phyloP scores from a whole-genome alignment of 2,329 filamentous ascomycete species.

The Ophiostoma himal-ulmi region DNA sequence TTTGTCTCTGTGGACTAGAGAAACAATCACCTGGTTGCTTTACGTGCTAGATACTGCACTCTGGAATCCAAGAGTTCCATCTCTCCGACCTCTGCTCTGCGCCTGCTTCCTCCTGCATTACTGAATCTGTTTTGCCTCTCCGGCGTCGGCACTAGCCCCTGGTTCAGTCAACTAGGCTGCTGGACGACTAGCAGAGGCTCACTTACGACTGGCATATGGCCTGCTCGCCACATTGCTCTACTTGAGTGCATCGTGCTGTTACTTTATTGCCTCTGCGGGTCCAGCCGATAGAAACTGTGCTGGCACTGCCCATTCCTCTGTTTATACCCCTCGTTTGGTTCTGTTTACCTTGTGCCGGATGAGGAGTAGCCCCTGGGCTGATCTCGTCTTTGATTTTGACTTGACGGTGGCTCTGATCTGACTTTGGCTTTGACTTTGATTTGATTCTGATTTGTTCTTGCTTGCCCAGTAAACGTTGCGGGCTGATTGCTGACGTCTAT shows the following conservation, averaged over 20 bases:
- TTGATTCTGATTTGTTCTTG: no score
- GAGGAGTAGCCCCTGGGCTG: not conserved
- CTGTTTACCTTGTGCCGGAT: not conserved
- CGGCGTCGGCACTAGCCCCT: not conserved
- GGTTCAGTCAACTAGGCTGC: no score
- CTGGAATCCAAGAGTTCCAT: not conserved
- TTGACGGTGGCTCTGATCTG: no score
- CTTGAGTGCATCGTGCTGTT: not conserved
- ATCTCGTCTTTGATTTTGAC: not conserved
- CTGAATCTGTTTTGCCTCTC: not conserved
- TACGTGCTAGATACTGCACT: not conserved
- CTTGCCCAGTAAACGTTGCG: no score
- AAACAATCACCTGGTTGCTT: not conserved
- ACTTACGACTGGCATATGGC: not conserved
- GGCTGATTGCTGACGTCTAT: no score
- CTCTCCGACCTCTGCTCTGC: not conserved
- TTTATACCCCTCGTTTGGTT: not conserved
- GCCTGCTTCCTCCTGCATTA: not conserved
- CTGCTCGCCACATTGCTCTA: not conserved
- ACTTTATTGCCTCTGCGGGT: not conserved
- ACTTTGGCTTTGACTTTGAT: not conserved
- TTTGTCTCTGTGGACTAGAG: slow-evolving; percentile 8
- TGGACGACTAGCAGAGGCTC: not conserved
- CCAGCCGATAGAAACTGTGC: not conserved
- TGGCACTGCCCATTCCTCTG: not conserved